Base-by-base conservation (phyloP, 257 asterid genomes). In the Solanum ossicruentum region DNA sequence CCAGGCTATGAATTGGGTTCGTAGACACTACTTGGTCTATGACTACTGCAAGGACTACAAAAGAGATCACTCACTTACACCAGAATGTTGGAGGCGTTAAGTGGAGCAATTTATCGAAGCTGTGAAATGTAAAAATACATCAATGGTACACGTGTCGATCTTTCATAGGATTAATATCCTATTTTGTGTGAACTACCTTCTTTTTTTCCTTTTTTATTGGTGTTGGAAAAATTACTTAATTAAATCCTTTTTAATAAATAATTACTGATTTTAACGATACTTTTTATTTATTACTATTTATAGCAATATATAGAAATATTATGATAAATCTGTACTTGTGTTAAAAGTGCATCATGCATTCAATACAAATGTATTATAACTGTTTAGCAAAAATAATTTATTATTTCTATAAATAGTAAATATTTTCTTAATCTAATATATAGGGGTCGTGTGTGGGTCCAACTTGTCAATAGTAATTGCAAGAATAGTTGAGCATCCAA, bases 1-100 rank as follows among this genome's bases (percentile, higher is more conserved):
- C 3, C 83, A 87, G 84, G 93, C 92, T 12, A 87, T 94, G 99
- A 88, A 80, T 15, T 95, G 98, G 98, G 98, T 91, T 80, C 98
- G 89, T 39, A 89, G 88, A n/a, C 92, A 87, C 81, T 91, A 88
- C 73, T 45, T 91, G 97, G 93, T 89, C 0, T 95, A 94, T 56
- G 89, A 95, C 69, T 95, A 95, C 72, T 95, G 98, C 91, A 43
- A 73, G 87, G 98, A 95, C 87, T 23, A 71, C 80, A 95, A 91
- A 84, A 93, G 98, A 90, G 97, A 94, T 87, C 98, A 90, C 72
- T 93, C 98, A 79, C 84, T 84, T 11, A 95, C 98, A 60, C 98
- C 99, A 0, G 98, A 95, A 84, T 95, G 99, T 84, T 90, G 91
- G 91, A 85, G 90, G 91, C 87, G 63, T 58, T 92, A 69, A 88